Evolutionary conservation across 2,329 filamentous ascomycete genomes (phyloP), one percentile per base, ranked within the genome.

Genomic region (Colletotrichum sansevieriae): DNA sequence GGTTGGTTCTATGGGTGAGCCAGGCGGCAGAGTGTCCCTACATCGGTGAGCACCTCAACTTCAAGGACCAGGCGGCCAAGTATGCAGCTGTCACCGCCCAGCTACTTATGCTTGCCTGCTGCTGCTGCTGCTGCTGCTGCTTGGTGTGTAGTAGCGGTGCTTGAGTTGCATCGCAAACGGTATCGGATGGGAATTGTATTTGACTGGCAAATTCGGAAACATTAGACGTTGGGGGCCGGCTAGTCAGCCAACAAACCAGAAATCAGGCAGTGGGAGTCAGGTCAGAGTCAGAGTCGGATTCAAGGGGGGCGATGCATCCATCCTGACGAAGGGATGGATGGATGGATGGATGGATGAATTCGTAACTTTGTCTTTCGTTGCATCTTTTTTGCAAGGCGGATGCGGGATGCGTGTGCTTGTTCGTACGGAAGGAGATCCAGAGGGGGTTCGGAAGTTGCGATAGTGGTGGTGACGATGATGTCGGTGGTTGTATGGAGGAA

Each of bases 401-500:
- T 44, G 61, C 61, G 62, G 52, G 51, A 39, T 20, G 51, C 25
- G 49, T 25, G 39, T 33, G 51, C 49, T 15, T 29, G 43, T 33
- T 44, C 41, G 51, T 41, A 33, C 18, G 64, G 55, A 47, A 59
- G 43, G 20, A 29, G 18, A 35, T 49, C 7, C 15, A 15, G 22
- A 41, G 49, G 49, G 59, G 6, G 4, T 29, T 39, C n/a, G 10
- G 22, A 33, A n/a, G 39, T 63, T 29, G 25, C 7, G 25, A 29
- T 4, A 20, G 12, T 37, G 25, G 41, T 20, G 15, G n/a, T 56
- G 43, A 33, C 46, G 46, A 22, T 64, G 65, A 67, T 58, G 35
- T 58, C 52, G 65, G 54, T 68, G 65, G 61, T 55, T 59, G 55
- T 52, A 6, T 54, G 33, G n/a, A 68, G 65, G 62, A 68, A 68